These are phyloP conservation scores for Chrysanthemum seticuspe DNA, from an alignment of 129 eudicot species.

Conservation along the genomic window DNA sequence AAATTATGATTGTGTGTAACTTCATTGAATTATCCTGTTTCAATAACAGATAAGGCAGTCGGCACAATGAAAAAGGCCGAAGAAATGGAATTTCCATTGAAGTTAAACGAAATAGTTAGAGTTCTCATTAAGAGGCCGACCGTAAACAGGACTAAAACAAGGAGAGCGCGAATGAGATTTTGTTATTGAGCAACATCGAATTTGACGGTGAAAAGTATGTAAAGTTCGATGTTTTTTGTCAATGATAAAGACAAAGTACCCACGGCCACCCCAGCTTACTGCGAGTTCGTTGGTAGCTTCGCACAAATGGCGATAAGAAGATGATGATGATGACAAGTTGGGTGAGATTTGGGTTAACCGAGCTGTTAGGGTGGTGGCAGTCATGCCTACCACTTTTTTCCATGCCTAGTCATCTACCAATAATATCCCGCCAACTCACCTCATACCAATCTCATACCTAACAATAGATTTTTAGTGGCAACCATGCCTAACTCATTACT, in stretches of 20 bases:
- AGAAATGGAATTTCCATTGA: conserved; percentile 27
- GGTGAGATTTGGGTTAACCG: conserved; percentile 37
- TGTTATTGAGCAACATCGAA: conserved; percentile 37
- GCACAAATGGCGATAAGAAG: conserved; percentile 30
- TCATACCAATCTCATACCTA: no score
- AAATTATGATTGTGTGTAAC: background rate
- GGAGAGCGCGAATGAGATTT: conserved; percentile 35
- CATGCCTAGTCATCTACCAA: no score
- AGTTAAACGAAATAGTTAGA: conserved; percentile 28
- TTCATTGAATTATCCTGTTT: background rate
- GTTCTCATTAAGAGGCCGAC: conserved; percentile 51
- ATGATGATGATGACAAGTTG: conserved; percentile 12
- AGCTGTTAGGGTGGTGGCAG: no score
- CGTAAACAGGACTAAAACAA: conserved; percentile 31
- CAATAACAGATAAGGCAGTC: background rate
- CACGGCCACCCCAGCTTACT: conserved; percentile 26
- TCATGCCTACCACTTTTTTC: no score
- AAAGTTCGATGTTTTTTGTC: conserved; percentile 45
- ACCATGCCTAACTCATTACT: no score
- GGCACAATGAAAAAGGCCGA: background rate
- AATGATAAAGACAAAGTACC: conserved; percentile 40
- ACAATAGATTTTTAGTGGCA: no score
- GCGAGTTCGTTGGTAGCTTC: conserved; percentile 63
- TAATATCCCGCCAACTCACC: no score
- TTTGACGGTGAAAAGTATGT: conserved; percentile 26